These are phyloP conservation scores for Arachis stenosperma DNA, from an alignment of 306 rosid species.

Conservation along the genomic window DNA sequence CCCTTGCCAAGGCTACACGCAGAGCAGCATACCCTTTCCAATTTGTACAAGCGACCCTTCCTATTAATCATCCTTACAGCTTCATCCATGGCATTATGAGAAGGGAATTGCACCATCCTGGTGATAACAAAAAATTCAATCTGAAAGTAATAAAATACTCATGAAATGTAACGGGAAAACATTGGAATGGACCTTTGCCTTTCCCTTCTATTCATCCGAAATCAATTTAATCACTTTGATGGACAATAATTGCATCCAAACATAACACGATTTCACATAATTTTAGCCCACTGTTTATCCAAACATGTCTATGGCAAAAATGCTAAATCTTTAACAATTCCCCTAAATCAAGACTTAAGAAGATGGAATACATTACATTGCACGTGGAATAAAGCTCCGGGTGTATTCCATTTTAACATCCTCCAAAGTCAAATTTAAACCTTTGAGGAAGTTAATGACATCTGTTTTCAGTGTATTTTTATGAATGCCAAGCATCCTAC, in stretches of 20 bases:
- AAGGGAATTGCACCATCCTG: slow-evolving; percentile 80
- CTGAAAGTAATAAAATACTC: neutral
- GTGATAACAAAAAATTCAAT: slow-evolving; percentile 35
- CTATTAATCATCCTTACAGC: slow-evolving; percentile 43
- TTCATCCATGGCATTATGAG: slow-evolving; percentile 38
- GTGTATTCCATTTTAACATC: slow-evolving; percentile 76
- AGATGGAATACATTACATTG: slow-evolving; percentile 59
- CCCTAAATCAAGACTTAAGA: neutral
- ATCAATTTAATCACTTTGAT: neutral
- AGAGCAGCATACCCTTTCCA: slow-evolving; percentile 70
- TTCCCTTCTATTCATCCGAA: slow-evolving; percentile 5
- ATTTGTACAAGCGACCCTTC: slow-evolving; percentile 56
- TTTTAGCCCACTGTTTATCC: no score
- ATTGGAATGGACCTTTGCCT: slow-evolving; percentile 2
- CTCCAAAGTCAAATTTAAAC: slow-evolving; percentile 64
- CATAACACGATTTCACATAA: neutral
- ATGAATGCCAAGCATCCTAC: slow-evolving; percentile 48
- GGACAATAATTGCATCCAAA: slow-evolving; percentile 12
- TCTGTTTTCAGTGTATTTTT: slow-evolving; percentile 72
- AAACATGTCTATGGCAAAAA: neutral
- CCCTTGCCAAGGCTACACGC: neutral
- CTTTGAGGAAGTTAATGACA: slow-evolving; percentile 64
- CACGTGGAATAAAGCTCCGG: slow-evolving; percentile 43
- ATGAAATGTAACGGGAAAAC: slow-evolving; percentile 1
- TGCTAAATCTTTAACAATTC: slow-evolving; percentile 23